Conservation (phyloP, 2,329 filamentous ascomycete species). For the Rutstroemia sp. region DNA sequence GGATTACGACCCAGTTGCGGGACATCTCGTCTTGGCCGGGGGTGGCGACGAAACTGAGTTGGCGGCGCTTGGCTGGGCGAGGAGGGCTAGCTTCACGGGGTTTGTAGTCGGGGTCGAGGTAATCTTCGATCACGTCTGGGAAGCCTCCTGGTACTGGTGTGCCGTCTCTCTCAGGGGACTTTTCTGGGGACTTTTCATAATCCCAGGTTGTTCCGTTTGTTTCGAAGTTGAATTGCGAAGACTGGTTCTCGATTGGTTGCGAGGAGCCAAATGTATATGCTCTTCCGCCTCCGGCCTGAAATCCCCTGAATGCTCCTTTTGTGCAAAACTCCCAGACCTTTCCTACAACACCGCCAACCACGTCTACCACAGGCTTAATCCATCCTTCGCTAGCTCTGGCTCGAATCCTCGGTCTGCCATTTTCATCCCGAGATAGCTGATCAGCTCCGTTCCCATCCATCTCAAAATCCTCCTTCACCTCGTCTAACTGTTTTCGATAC, state of each 20-base stretch:
- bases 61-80: constrained; percentile 39
- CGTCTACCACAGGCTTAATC: constrained; percentile 36
- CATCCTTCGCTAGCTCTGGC: constrained; percentile 1
- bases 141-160: neutral
- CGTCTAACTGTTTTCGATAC: constrained; percentile 28
- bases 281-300: constrained; percentile 75
- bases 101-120: constrained; percentile 30
- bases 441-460: neutral
- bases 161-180: neutral
- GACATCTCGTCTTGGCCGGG: constrained; percentile 45
- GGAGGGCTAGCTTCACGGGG: constrained; percentile 32
- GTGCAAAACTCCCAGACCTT: constrained; percentile 79
- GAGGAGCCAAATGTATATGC: constrained; percentile 42
- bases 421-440: constrained; percentile 8
- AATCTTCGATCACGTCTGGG: constrained; percentile 20
- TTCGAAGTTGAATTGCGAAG: neutral
- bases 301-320: constrained; percentile 65
- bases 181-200: constrained; percentile 13
- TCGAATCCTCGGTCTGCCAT: neutral
- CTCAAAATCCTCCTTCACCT: constrained; percentile 5
- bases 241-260: too few species aligned
- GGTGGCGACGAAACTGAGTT: constrained; percentile 34
- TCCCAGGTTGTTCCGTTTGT: constrained; percentile 17
- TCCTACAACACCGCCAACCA: constrained; percentile 61
- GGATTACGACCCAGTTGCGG: constrained; percentile 65